Evolutionary conservation across 768 basidiomycete species (phyloP), one percentile per base, ranked within the genome.

Genomic region (Rhodotorula taiwanensis): DNA sequence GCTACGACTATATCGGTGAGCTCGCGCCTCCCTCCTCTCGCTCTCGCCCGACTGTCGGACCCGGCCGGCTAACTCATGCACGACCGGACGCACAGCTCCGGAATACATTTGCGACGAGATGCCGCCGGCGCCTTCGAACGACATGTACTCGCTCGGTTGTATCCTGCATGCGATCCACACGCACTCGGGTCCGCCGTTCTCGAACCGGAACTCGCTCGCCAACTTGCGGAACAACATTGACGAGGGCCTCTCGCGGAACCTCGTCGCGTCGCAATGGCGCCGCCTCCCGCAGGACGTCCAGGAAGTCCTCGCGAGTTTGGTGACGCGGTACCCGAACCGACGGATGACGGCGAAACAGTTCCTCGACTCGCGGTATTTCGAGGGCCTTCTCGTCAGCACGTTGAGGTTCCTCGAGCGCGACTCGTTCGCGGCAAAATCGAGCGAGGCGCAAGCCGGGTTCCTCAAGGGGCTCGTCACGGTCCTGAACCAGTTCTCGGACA

Each of bases 401-500:
- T 81, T 99, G 36, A 92, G 91, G 73, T 99, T 98, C 77, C 79
- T 99, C 57, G 94, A 98, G 72, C 85, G 94, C 20, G 89, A 93
- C 7, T 94, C 86, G 61, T 99, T 98, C 74, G 89, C 92, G 1
- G 84, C 89, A 1, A 95, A 97, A 76, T 86, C 91, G 4, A 79
- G 86, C 59, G 94, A 98, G 77, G 95, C 97, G 74, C 98, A 98
- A 75, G 86, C 95, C 31, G 88, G 88, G 0, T 97, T 97, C 75
- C 87, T 97, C 84, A 89, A 89, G 74, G 93, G 94, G 1, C 77
- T 97, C 25, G 81, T 86, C 2, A 45, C 53, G 8, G 66, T 97
- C 11, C 76, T 98, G 42, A 84, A 84, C 58, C 83, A 81, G 50
- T 98, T 99, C 76, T 87, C 88, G 14, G 89, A 92, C 71, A 86